phyloP scores from a whole-genome alignment of 108 stramenopile genomes.

The Nitzschia inconspicua region DNA sequence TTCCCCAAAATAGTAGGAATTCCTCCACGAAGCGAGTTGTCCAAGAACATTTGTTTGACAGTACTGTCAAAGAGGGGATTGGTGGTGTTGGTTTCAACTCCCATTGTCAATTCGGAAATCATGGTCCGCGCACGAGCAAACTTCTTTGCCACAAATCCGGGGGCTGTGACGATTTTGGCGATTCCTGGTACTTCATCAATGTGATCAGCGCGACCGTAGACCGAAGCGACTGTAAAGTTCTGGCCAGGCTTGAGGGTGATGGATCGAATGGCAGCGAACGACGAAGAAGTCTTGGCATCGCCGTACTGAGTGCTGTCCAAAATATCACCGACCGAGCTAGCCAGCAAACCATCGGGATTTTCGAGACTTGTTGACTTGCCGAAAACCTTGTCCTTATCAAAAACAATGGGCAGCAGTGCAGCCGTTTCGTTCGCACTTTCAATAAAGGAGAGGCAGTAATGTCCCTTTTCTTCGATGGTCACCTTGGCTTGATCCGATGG shows the following conservation, averaged over 20 bases:
- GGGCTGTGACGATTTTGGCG: constrained; percentile 54
- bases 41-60: constrained; percentile 91
- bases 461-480: constrained; percentile 82
- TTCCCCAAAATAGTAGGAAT: constrained; percentile 88
- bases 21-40: constrained; percentile 95
- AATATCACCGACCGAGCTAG: constrained; percentile 61
- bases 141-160: constrained; percentile 70
- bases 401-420: constrained; percentile 83
- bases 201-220: constrained; percentile 82
- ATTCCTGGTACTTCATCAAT: constrained; percentile 68
- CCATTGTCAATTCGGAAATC: constrained; percentile 76
- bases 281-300: constrained; percentile 89
- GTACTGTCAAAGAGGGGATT: constrained; percentile 88
- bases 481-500: constrained; percentile 86
- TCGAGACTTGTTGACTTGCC: constrained; percentile 76
- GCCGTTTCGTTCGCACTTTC: constrained; percentile 46
- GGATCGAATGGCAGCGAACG: constrained; percentile 81
- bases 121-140: constrained; percentile 69
- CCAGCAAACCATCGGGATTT: constrained; percentile 54
- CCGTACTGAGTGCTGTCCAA: constrained; percentile 78
- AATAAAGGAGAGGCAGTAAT: constrained; percentile 88
- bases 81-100: constrained; percentile 85
- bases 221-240: constrained; percentile 70
- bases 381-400: constrained; percentile 89
- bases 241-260: constrained; percentile 72